Base-by-base conservation (phyloP, 805 yeast genomes). In the Schwanniomyces pseudopolymorphus region DNA sequence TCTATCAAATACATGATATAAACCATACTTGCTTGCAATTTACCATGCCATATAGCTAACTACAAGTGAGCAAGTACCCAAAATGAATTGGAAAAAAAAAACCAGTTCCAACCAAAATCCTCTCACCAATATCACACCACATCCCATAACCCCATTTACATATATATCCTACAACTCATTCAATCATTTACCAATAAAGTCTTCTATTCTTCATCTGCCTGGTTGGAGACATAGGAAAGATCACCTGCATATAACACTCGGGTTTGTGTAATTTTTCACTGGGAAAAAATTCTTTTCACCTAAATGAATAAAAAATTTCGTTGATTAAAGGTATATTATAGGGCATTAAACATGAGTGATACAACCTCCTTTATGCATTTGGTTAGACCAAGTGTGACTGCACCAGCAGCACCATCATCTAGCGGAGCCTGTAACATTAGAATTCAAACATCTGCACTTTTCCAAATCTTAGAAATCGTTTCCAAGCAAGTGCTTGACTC, bases 381-480 rank as follows among this genome's bases (percentile, higher is more conserved):
- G 58, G 68, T 72, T 49, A 74, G 79, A 55, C 85, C 85, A 44
- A 76, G 71, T 51, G 99, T 73, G 47, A 54, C 69, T 25, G 77
- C 77, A 0, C 78, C 78, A 4, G 77, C 74, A 6, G 73, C 72
- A 1, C 63, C 74, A 4, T 64, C 77, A 43, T 64, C 69, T 25
- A 59, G 70, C 24, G 72, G 81, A 8, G 80, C 87, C 17, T 68
- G 81, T 46, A 70, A 68, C 43, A 83, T 84, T 48, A 71, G 70
- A 44, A 77, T 86, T 50, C 84, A 83, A 61, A 77, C 89, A 3
- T 75, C 88, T 43, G 92, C 94, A 4, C 72, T 86, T 43, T 79
- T 89, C 68, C 87, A 84, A 64, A 78, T 89, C 48, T 75, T 89
- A 51, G 94, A 89, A 62, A 83, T 87, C 51, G 87, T 67, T 67